Conservation (phyloP, 495 filamentous ascomycete genomes). For the Geopyxis carbonaria region DNA sequence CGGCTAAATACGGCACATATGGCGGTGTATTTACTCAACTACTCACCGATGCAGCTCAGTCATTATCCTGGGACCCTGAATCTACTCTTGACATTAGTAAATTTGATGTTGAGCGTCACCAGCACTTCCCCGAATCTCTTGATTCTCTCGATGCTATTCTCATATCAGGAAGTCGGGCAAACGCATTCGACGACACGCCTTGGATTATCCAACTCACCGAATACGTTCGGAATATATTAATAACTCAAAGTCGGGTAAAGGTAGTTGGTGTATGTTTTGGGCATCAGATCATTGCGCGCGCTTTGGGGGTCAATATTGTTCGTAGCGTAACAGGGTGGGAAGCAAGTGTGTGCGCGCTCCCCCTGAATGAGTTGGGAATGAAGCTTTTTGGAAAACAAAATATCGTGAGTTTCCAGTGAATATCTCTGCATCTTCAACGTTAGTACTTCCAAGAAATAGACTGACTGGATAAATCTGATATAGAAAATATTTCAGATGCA, state of each 20-base stretch:
- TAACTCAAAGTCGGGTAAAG: constrained; percentile 36
- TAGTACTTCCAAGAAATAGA: constrained; percentile 4
- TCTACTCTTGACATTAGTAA: constrained; percentile 40
- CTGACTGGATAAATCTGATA: too few relatives aligned
- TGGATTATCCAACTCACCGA: constrained; percentile 67
- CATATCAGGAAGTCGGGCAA: constrained; percentile 47
- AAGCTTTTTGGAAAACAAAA: constrained; percentile 51
- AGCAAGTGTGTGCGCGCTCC: constrained; percentile 50
- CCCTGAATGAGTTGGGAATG: constrained; percentile 52
- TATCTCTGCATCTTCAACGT: too few relatives aligned
- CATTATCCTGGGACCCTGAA: constrained; percentile 9
- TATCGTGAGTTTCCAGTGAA: too few relatives aligned
- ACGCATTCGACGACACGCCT: constrained; percentile 44
- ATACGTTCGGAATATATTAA: constrained; percentile 43
- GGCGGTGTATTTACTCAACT: constrained; percentile 52
- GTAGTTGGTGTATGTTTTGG: constrained; percentile 79
- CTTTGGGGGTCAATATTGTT: constrained; percentile 51
- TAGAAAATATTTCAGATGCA: constrained; percentile 85
- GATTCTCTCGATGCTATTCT: constrained; percentile 63
- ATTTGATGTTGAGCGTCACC: constrained; percentile 49
- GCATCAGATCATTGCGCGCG: constrained; percentile 74
- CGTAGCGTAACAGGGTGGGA: constrained; percentile 63
- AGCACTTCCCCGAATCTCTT: constrained; percentile 44
- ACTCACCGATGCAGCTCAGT: constrained; percentile 35
- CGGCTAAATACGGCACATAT: constrained; percentile 53